Base-by-base conservation (phyloP, 768 basidiomycete species). In the Suillus clintonianus region DNA sequence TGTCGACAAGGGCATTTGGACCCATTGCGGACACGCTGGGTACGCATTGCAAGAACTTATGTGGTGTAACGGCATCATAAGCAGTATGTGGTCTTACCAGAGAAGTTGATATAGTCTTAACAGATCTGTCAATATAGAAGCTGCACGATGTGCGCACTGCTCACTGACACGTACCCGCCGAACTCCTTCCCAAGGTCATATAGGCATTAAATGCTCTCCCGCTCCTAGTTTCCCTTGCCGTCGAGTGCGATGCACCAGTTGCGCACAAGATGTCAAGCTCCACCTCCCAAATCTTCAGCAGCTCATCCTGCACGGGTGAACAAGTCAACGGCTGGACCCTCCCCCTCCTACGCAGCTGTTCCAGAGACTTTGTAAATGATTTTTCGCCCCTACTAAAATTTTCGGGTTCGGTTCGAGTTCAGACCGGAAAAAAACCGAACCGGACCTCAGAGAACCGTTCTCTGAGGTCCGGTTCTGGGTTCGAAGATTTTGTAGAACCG, bases 121-220 rank as follows among this genome's bases (percentile, higher is more conserved):
- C n/a, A n/a, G n/a, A n/a, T n/a, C n/a, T n/a, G n/a, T n/a, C n/a
- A n/a, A n/a, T n/a, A n/a, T n/a, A n/a, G n/a, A n/a, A n/a, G n/a
- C n/a, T n/a, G n/a, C n/a, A n/a, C n/a, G n/a, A n/a, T n/a, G n/a
- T n/a, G 24, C 86, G 84, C 8, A 88, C 89, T 0, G 81, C 88
- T 0, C 84, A 86, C 59, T 85, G 88, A 80, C 83, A 82, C 61
- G 77, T 91, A 7, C 84, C 87, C 0, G 79, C 80, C 0, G 79
- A 83, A n/a, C 79, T 83, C 0, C 74, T 89, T 2, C 78, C 87
- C 17, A 89, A 89, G 69, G 81, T 90, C 5, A 91, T 92, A 50
- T 89, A 88, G 88, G 86, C 89, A 5, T 78, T 93, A 2, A 83
- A 86, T 62, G 81, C 84, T 1, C 81, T 93, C 6, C 86, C 86